Conservation (phyloP, 306 rosid species). For the Chamaecrista fasciculata region DNA sequence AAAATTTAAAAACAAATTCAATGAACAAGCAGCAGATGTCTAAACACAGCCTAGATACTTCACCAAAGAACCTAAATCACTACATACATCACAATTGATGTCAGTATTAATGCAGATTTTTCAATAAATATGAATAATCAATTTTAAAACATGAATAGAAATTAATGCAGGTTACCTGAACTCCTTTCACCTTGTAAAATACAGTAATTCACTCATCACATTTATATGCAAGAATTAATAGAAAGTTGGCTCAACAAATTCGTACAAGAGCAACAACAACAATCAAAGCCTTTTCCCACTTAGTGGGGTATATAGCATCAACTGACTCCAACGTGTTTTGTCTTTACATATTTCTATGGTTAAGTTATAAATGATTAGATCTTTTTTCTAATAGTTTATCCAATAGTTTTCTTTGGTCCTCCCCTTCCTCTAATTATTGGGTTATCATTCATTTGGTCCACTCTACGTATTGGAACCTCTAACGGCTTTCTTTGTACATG, state of each 20-base stretch:
- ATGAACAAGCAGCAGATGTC: background rate
- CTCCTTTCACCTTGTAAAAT: background rate
- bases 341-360: no score
- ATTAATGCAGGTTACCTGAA: background rate
- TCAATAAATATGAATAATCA: background rate
- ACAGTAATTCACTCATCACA: background rate
- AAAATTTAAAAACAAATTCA: background rate
- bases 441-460: no score
- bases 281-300: no score
- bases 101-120: background rate
- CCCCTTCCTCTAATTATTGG: no score
- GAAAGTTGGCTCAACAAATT: background rate
- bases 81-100: background rate
- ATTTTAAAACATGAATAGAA: background rate
- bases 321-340: no score
- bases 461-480: no score
- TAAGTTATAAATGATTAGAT: no score
- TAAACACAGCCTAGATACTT: background rate
- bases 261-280: no score
- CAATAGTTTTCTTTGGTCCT: no score
- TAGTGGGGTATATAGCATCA: no score
- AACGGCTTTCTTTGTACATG: no score
- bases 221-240: background rate
- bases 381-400: no score
- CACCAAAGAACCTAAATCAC: background rate